Evolutionary conservation across 306 rosid genomes (phyloP), one percentile per base, ranked within the genome.

Genomic region (Sphenostylis stenocarpa): DNA sequence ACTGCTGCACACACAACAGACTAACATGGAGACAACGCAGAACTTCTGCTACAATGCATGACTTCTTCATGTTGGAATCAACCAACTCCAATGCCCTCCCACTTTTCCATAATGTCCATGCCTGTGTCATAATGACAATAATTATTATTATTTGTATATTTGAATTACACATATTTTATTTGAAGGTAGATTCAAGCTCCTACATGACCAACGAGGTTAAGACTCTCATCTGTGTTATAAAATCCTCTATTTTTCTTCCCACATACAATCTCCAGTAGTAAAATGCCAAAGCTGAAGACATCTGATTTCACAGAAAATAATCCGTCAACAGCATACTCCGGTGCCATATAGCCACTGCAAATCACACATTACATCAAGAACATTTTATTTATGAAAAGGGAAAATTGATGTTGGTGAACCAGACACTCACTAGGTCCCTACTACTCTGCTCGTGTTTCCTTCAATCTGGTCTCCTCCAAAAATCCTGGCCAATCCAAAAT

Each of bases 401-500:
- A 48, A 16, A 6, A n/a, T 4, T 15, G 19, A 11, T 48, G 21
- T 16, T 17, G 23, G 23, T n/a, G 6, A 52, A 1, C 13, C 2
- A 52, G 58, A 52, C 85, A 6, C 89, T 88, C 20, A 85, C 85
- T 1, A 10, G 2, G 60, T 53, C 29, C 60, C 28, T 20, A 53
- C 60, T 53, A 53, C 29, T 53, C 14, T 53, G 0, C 29, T 53
- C 9, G 60, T 53, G 29, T 53, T 53, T 21, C 60, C 60, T 21
- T 53, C 29, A 21, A 53, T 2, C 4, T 53, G 29, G 6, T 53
- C 60, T 10, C 29, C 29, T 20, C 60, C 29, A 53, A 73, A 84
- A 87, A 26, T 72, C 70, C 83, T 73, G 86, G 10, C 91, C 57
- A 90, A 65, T 39, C 94, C 94, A 73, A 90, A 90, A 55, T 90